Evolutionary conservation across 495 filamentous ascomycete species (phyloP), one percentile per base, ranked within the genome.

Genomic region (Aspergillus nidulans): DNA sequence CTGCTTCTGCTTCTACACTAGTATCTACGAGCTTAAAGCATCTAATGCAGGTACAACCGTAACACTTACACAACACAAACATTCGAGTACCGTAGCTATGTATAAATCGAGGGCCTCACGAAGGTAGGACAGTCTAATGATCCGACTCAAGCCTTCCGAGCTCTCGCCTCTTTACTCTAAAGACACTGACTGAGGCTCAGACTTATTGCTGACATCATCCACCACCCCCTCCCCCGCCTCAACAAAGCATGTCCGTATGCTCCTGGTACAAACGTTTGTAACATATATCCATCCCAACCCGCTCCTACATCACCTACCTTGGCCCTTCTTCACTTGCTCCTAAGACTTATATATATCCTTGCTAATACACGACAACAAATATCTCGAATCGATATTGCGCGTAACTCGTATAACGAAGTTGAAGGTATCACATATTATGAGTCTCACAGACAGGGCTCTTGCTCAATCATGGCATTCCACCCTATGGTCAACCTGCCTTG

Each of bases 121-220:
- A 13, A 45, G 41, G 21, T 43, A 16, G 36, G 36, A 39, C 36
- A 16, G 36, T 2, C 36, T 3, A 34, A 13, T 34, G 30, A 34
- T 12, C 30, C 30, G 26, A 9, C 9, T 28, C 10, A 13, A 34
- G 4, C 16, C n/a, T 41, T 2, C 39, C 6, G 7, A 41, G 39
- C 5, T 41, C 39, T 21, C n/a, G 16, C 39, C 19, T 41, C 16
- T 41, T 19, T 10, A 16, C 39, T 13, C 10, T 6, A 20, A 18
- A 43, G 19, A 24, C 4, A 19, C 39, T 18, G 9, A 28, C 26
- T 41, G 39, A 41, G 39, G 39, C 39, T 41, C 39, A 19, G 18
- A 41, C 10, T 57, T 62, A 8, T 34, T 12, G 67, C 70, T 73
- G 70, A 73, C 70, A 73, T 73, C 70, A 73, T 68, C 63, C 59